Conservation (phyloP, 1,284 basidiomycete species). For the Cryptococcus wingfieldii region DNA sequence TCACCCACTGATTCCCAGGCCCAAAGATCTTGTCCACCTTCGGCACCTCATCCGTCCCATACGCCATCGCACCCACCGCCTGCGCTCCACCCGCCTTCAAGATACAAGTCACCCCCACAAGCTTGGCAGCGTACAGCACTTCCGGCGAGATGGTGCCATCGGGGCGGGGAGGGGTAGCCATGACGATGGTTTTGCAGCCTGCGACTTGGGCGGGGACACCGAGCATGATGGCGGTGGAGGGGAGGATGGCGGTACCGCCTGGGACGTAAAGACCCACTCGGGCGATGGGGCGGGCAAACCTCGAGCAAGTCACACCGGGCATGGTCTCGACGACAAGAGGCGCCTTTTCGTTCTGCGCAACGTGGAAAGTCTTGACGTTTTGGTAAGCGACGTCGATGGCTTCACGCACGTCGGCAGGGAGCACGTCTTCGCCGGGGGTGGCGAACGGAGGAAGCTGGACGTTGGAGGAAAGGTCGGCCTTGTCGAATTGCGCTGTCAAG, state of each 20-base stretch:
- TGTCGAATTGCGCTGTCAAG: conserved; percentile 91
- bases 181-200: conserved; percentile 83
- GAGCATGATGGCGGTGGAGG: conserved; percentile 96
- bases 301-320: conserved; percentile 92
- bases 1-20: conserved; percentile 99
- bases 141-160: conserved; percentile 91
- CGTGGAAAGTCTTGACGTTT: conserved; percentile 89
- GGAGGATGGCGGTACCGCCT: conserved; percentile 92
- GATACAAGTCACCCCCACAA: conserved; percentile 81
- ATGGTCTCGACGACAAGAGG: conserved; percentile 88
- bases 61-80: conserved; percentile 94
- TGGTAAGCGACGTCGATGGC: conserved; percentile 90
- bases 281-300: conserved; percentile 89
- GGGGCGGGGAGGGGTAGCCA: conserved; percentile 88
- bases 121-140: conserved; percentile 87
- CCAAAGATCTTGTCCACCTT: conserved; percentile 99
- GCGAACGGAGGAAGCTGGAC: conserved; percentile 51
- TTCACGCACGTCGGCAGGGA: conserved; percentile 62
- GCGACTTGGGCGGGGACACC: conserved; percentile 98
- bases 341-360: conserved; percentile 68
- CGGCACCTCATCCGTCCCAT: conserved; percentile 91
- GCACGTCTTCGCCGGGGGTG: conserved; percentile 52
- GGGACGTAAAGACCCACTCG: conserved; percentile 97
- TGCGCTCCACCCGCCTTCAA: conserved; percentile 95
- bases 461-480: conserved; percentile 53